Base-by-base conservation (phyloP, 2,329 filamentous ascomycete genomes). In the Colletotrichum magnum region DNA sequence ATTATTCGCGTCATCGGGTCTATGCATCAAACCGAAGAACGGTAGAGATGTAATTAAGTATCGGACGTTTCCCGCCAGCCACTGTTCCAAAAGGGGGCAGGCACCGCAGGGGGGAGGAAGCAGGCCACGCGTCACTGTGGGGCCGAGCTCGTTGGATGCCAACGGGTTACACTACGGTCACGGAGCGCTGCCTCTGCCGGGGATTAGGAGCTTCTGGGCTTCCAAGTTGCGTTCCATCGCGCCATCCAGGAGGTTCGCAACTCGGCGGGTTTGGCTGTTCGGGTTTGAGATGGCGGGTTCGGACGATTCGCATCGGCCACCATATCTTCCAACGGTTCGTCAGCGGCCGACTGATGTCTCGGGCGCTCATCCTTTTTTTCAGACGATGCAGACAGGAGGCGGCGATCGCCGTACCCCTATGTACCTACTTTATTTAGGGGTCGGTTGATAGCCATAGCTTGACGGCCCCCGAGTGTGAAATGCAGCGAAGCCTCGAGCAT, bases 51-150 rank as follows among this genome's bases (percentile, higher is more conserved):
- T 36, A 43, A 36, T 6, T 13, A 21, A 18, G 43, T 32, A 67
- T 48, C 24, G 51, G 58, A 43, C 58, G 26, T 54, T 52, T 41
- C 26, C 61, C 41, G 45, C 39, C 36, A 54, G 50, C 41, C 50
- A 50, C 47, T 66, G 32, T 52, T 16, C 50, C 36, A n/a, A 56
- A 60, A 53, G 39, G 57, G 50, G 56, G 51, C 21, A 60, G 26
- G 51, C 41, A 32, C 50, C 47, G 36, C 50, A 60, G 56, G 66
- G 66, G 54, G 56, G 18, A 24, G 16, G 56, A 12, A 59, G 56
- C 54, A 60, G 51, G 66, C 66, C 66, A 69, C 66, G 66, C 66
- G 66, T 69, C 66, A 28, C 62, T 57, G 36, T 61, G 66, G 66
- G 36, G 21, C 66, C n/a, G 6, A 26, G 32, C 28, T 16, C 13